Conservation (phyloP, 495 filamentous ascomycete species). For the Penicillium verhagenii region DNA sequence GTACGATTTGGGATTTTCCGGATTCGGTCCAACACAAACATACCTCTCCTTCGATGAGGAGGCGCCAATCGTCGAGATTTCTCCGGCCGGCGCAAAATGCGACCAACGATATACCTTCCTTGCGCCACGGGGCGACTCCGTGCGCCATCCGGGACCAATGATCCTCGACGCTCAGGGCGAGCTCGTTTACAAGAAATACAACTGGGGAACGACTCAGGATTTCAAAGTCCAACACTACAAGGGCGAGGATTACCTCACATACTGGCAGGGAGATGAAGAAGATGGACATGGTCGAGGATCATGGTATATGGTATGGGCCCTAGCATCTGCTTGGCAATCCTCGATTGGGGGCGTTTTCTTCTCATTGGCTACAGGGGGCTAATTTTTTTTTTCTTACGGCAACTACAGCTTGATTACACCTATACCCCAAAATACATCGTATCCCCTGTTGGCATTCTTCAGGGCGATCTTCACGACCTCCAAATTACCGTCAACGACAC, state of each 20-base stretch:
- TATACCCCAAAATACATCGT: conserved; percentile 43
- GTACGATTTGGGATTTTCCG: conserved; percentile 38
- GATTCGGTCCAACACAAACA: conserved; percentile 32
- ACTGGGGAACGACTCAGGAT: conserved; percentile 44
- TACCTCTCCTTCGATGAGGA: conserved; percentile 36
- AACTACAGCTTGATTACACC: conserved; percentile 42
- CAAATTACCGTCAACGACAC: conserved; percentile 47
- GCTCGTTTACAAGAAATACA: conserved; percentile 44
- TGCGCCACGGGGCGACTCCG: conserved; percentile 43
- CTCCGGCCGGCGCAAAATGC: conserved; percentile 31
- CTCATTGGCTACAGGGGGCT: background rate
- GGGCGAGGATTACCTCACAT: conserved; percentile 49
- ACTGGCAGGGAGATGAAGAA: conserved; percentile 53
- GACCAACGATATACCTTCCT: conserved; percentile 44
- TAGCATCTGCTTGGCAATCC: background rate
- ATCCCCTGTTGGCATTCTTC: conserved; percentile 29
- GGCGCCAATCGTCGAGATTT: conserved; percentile 33
- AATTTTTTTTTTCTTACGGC: background rate
- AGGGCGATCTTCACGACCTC: conserved; percentile 47
- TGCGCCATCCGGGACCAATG: conserved; percentile 43
- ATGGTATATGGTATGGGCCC: conserved; percentile 49
- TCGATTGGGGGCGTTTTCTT: background rate
- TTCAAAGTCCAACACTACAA: conserved; percentile 46
- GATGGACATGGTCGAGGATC: conserved; percentile 48
- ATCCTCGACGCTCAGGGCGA: conserved; percentile 46